These are phyloP conservation scores for Cladosporium cucumerinum DNA, from an alignment of 2,329 filamentous ascomycete genomes.

Conservation along the genomic window DNA sequence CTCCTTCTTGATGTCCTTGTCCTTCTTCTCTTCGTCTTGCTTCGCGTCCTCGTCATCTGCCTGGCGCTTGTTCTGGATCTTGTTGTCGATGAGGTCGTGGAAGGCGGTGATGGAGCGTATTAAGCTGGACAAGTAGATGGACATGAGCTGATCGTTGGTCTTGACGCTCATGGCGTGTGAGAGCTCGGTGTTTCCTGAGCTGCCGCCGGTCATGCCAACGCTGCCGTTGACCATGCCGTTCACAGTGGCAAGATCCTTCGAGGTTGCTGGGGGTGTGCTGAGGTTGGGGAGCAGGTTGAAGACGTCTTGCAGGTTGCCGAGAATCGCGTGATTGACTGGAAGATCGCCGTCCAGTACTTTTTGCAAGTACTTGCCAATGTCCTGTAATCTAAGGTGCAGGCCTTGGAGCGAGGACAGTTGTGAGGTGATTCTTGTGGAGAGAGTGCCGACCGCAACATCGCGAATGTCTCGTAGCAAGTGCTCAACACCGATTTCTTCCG, in stretches of 20 bases:
- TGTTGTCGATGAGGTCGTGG: slow-evolving; percentile 99
- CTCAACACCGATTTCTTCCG: slow-evolving; percentile 97
- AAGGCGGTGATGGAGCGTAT: slow-evolving; percentile 98
- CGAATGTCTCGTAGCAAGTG: slow-evolving; percentile 96
- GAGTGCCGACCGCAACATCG: slow-evolving; percentile 93
- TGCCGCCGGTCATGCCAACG: slow-evolving; percentile 49
- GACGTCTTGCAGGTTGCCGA: slow-evolving; percentile 97
- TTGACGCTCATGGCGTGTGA: slow-evolving; percentile 98
- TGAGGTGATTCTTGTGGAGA: slow-evolving; percentile 94
- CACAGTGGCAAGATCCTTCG: slow-evolving; percentile 57
- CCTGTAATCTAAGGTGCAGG: slow-evolving; percentile 86
- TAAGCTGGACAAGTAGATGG: slow-evolving; percentile 93
- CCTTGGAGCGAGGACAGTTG: slow-evolving; percentile 97
- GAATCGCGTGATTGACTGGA: slow-evolving; percentile 93
- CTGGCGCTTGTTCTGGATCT: slow-evolving; percentile 97
- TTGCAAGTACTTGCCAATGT: slow-evolving; percentile 92
- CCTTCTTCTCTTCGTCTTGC: slow-evolving; percentile 62
- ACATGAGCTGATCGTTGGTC: slow-evolving; percentile 98
- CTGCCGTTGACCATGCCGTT: slow-evolving; percentile 53
- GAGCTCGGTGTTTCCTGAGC: slow-evolving; percentile 72
- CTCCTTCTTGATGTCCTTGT: slow-evolving; percentile 56
- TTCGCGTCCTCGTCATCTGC: slow-evolving; percentile 89
- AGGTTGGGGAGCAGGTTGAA: slow-evolving; percentile 98
- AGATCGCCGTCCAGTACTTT: slow-evolving; percentile 92
- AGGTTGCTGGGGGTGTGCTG: slow-evolving; percentile 70